Base-by-base conservation (phyloP, 2,329 filamentous ascomycete species). In the Microdochium bolleyi region DNA sequence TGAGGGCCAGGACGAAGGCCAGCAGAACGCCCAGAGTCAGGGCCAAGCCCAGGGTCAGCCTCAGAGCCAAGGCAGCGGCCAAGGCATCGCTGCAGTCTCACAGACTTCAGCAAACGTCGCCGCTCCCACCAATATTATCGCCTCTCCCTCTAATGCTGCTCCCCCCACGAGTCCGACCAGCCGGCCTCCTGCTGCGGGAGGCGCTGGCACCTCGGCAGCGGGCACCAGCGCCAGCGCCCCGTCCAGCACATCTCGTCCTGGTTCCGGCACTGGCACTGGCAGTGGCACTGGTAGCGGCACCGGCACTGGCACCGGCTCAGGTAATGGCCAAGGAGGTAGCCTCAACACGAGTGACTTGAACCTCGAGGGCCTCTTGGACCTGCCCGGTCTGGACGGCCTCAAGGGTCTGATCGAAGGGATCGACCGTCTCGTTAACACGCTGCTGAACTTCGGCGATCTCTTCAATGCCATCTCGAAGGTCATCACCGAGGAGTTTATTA, bases 401-500 rank as follows among this genome's bases (percentile, higher is more conserved):
- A 59, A 59, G 13, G 51, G 60, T n/a, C 50, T 64, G 30, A 50
- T 67, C 32, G 53, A 56, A 2, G 58, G 56, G n/a, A 32, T 66
- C 22, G 60, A 56, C 9, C 55, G 59, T 1, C 53, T 70, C 11
- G 55, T 62, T 48, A 57, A 58, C 16, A 49, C 60, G 46, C 51
- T 67, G 19, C 57, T 59, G 16, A 61, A 69, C 21, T 51, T 69
- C n/a, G 58, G 60, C 21, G 58, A 55, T 9, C 54, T 62, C 48
- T 55, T 67, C n/a, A 55, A 67, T 44, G 65, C 66, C 14, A 51
- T 71, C 8, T 50, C 60, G 16, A 51, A 60, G 16, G 59, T 74
- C 0, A 55, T 73, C 2, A 70, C 58, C 16, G 57, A 64, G 1
- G 67, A 74, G 48, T 74, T 75, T 52, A 57, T 75, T 16, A 55